phyloP scores from a whole-genome alignment of 345 rosid species.

The Salix purpurea region DNA sequence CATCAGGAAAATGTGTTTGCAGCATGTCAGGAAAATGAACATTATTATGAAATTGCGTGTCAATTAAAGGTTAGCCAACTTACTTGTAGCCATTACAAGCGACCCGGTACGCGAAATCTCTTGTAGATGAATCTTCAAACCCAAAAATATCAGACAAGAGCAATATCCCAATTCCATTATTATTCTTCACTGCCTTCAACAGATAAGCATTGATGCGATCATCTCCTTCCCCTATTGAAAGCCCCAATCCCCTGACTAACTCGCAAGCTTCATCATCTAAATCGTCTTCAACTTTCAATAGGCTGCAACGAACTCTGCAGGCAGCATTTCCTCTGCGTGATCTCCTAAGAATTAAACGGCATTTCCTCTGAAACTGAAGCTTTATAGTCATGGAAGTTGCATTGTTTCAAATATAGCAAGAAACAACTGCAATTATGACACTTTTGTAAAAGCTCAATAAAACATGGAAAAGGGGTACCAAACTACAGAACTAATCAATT shows the following conservation, averaged over 20 bases:
- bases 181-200: constrained; percentile 78
- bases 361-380: constrained; percentile 54
- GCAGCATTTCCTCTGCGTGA: background rate
- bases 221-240: constrained; percentile 50
- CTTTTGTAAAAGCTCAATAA: background rate
- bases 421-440: background rate
- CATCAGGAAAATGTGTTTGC: background rate
- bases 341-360: constrained; percentile 23
- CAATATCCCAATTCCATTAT: constrained; percentile 66
- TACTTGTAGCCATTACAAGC: constrained; percentile 93
- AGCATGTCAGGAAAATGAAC: background rate
- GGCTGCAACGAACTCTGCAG: constrained; percentile 24
- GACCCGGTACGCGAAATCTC: constrained; percentile 80
- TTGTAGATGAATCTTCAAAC: constrained; percentile 71
- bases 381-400: constrained; percentile 31
- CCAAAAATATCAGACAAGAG: constrained; percentile 76
- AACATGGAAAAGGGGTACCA: background rate
- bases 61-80: constrained; percentile 17
- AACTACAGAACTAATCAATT: background rate
- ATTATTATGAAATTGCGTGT: background rate
- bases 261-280: constrained; percentile 66
- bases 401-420: background rate
- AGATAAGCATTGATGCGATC: constrained; percentile 62
- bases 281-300: constrained; percentile 39
- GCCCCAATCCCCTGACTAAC: constrained; percentile 60